Conservation (phyloP, 768 basidiomycete genomes). For the Lyophyllum atratum region DNA sequence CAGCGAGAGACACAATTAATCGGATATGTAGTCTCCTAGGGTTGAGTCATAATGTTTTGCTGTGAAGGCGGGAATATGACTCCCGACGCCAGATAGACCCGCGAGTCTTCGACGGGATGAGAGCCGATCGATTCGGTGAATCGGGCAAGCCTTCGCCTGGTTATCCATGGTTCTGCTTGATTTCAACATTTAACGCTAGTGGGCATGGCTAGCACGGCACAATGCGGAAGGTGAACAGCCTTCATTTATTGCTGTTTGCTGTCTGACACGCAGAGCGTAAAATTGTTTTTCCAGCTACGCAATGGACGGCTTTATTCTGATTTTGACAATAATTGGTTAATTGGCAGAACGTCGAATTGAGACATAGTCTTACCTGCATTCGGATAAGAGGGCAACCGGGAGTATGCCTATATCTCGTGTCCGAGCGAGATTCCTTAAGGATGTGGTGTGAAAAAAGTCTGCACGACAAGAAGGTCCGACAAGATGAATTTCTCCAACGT, state of each 20-base stretch:
- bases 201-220: too few relatives aligned
- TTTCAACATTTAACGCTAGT: too few relatives aligned
- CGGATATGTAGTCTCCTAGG: too few relatives aligned
- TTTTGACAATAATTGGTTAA: neutral
- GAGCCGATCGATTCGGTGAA: neutral
- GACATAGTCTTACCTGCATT: neutral
- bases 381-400: neutral
- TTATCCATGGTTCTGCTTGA: too few relatives aligned
- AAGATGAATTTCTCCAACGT: too few relatives aligned
- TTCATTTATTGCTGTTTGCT: neutral
- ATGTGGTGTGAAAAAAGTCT: neutral
- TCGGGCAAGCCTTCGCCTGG: neutral
- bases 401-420: neutral
- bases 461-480: too few relatives aligned
- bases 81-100: neutral
- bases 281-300: neutral
- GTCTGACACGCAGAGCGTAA: neutral
- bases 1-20: too few relatives aligned
- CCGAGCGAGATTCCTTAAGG: neutral
- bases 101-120: neutral
- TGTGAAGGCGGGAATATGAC: neutral
- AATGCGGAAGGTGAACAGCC: too few relatives aligned
- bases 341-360: neutral
- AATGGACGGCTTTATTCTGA: neutral
- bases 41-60: neutral